Conservation (phyloP, 441 rosid genomes). For the Pelargonium fulgidum region DNA sequence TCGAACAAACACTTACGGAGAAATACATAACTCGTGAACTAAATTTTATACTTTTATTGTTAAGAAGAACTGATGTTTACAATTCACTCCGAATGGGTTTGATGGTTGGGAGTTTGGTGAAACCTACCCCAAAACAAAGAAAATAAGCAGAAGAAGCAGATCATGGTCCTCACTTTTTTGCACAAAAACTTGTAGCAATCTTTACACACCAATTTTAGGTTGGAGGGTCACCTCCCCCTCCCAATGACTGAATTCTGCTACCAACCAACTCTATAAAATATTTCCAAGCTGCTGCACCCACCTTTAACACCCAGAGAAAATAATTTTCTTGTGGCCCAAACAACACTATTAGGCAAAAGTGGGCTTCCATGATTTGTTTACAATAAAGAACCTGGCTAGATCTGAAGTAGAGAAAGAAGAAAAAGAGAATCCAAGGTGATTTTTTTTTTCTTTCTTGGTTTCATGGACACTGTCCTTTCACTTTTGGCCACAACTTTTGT, state of each 20-base stretch:
- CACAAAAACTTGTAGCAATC: background rate
- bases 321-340: constrained; percentile 2
- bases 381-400: background rate
- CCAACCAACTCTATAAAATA: background rate
- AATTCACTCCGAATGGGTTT: too few relatives aligned
- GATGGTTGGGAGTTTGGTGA: too few relatives aligned
- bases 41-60: too few relatives aligned
- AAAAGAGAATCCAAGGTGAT: background rate
- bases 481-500: constrained; percentile 21
- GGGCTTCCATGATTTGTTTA: too few relatives aligned
- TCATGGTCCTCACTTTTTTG: too few relatives aligned
- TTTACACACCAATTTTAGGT: background rate
- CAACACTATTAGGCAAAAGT: background rate
- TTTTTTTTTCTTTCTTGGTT: background rate
- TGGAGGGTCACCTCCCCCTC: background rate
- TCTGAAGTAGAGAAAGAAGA: background rate
- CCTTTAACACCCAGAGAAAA: background rate
- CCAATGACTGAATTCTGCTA: background rate
- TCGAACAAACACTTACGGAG: too few relatives aligned
- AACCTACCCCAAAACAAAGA: too few relatives aligned
- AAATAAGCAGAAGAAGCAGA: too few relatives aligned
- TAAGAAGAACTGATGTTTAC: too few relatives aligned
- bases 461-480: background rate
- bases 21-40: too few relatives aligned
- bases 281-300: background rate